Evolutionary conservation across 2,329 filamentous ascomycete species (phyloP).

Genomic region (Apiospora pterosperma): DNA sequence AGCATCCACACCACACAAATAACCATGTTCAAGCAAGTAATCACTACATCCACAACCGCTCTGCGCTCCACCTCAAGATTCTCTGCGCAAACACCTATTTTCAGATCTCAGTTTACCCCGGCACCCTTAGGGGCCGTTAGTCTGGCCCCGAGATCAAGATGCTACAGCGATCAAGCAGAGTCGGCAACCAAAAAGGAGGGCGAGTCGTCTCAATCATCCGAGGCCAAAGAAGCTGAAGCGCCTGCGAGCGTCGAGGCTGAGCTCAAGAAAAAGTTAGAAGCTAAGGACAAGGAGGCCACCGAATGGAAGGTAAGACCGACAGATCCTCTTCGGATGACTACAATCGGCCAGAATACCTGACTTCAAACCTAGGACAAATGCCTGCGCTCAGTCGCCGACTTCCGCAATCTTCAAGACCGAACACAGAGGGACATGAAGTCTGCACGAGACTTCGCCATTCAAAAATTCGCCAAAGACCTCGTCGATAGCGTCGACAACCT

Average conservation of each 20-base stretch:
- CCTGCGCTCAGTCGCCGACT: constrained; percentile 90
- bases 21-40: constrained; percentile 27
- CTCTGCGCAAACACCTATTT: constrained; percentile 48
- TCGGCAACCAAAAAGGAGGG: constrained; percentile 38
- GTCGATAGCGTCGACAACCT: constrained; percentile 96
- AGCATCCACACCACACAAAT: neutral
- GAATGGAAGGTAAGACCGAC: constrained; percentile 74
- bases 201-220: constrained; percentile 26
- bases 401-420: constrained; percentile 95
- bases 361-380: constrained; percentile 73
- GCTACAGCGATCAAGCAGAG: constrained; percentile 36
- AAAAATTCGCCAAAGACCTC: constrained; percentile 92
- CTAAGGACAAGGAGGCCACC: constrained; percentile 67
- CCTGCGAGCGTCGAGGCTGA: constrained; percentile 44
- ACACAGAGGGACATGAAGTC: constrained; percentile 85
- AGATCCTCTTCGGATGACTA: neutral
- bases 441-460: constrained; percentile 89
- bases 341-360: neutral
- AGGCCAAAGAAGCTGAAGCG: constrained; percentile 27
- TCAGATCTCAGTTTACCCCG: constrained; percentile 42
- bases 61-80: constrained; percentile 25
- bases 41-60: constrained; percentile 26
- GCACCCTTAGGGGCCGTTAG: constrained; percentile 29
- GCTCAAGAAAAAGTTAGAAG: constrained; percentile 64
- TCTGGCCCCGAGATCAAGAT: constrained; percentile 18